A percentile compares a stretch with the other conserved stretches of the same genome.
phyloP scores from a whole-genome alignment of 1,284 basidiomycete species.

The Sutorius eximius region DNA sequence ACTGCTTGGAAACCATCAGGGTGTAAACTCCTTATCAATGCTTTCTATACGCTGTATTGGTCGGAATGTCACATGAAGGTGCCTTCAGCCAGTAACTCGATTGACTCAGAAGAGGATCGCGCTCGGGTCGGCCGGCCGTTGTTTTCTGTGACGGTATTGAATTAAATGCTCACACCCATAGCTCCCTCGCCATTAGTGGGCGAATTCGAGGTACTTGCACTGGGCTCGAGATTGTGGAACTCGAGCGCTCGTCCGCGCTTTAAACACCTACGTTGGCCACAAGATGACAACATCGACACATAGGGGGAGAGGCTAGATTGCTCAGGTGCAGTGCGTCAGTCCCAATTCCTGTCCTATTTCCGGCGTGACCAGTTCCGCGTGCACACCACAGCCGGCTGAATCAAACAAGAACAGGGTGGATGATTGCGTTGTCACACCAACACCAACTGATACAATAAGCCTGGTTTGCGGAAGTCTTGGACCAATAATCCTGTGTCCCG shows the following conservation, averaged over 20 bases:
- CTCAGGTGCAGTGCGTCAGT: too few species aligned
- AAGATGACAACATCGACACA: background rate
- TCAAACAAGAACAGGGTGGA: too few species aligned
- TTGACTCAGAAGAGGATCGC: background rate
- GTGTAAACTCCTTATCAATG: background rate
- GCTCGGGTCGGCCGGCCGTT: background rate
- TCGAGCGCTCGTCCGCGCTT: background rate
- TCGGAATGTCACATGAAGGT: background rate
- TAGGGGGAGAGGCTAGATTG: too few species aligned
- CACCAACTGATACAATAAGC: background rate
- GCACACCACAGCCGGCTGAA: too few species aligned
- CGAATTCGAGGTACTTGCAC: too few species aligned
- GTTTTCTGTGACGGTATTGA: background rate
- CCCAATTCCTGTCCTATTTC: too few species aligned
- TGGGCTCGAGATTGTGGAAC: too few species aligned
- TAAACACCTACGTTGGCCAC: background rate
- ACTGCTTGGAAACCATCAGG: background rate
- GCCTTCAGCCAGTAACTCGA: background rate
- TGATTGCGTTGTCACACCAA: background rate
- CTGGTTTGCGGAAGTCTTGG: background rate
- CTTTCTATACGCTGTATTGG: background rate
- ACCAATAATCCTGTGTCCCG: background rate
- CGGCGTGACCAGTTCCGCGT: too few species aligned
- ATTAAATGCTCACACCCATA: background rate
- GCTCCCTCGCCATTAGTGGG: too few species aligned